phyloP scores from a whole-genome alignment of 352 stramenopile genomes.

The Phytophthora cryptogea region DNA sequence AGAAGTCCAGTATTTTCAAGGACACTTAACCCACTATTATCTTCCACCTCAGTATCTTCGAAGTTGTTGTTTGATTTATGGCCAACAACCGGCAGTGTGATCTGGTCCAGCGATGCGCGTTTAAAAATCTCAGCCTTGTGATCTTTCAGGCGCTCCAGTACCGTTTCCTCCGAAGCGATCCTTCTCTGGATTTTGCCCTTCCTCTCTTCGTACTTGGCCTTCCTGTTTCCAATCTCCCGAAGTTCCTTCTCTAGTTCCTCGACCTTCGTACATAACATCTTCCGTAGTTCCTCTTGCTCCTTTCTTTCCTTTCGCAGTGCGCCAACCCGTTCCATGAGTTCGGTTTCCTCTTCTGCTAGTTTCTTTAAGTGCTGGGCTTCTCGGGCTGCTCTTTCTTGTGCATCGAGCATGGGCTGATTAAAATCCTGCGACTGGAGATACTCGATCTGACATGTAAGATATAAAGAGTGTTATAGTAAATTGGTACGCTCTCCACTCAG shows the following conservation, averaged over 20 bases:
- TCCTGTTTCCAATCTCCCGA: slow-evolving; percentile 61
- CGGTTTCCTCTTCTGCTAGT: slow-evolving; percentile 54
- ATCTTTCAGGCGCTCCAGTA: slow-evolving; percentile 92
- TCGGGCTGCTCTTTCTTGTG: slow-evolving; percentile 46
- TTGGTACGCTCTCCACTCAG: neutral
- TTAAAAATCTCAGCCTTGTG: slow-evolving; percentile 96
- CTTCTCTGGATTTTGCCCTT: slow-evolving; percentile 79
- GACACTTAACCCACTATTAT: slow-evolving; percentile 23
- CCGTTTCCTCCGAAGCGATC: slow-evolving; percentile 89
- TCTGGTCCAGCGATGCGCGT: slow-evolving; percentile 94
- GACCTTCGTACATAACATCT: slow-evolving; percentile 40
- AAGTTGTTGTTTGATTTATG: slow-evolving; percentile 29
- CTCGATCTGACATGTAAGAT: slow-evolving; percentile 42
- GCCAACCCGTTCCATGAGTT: slow-evolving; percentile 47
- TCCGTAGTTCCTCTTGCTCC: slow-evolving; percentile 48
- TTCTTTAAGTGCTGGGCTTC: slow-evolving; percentile 62
- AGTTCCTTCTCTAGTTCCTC: slow-evolving; percentile 69
- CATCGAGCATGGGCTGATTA: slow-evolving; percentile 45
- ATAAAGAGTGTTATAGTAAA: slow-evolving; percentile 12
- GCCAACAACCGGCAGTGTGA: slow-evolving; percentile 82
- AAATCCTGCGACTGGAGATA: slow-evolving; percentile 77
- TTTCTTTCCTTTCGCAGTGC: slow-evolving; percentile 82
- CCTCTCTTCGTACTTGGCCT: slow-evolving; percentile 68
- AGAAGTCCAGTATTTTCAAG: slow-evolving; percentile 50
- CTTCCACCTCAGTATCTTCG: slow-evolving; percentile 72